Base-by-base conservation (phyloP, 371 early-diverging fungal species). In the Globomyces sp. region DNA sequence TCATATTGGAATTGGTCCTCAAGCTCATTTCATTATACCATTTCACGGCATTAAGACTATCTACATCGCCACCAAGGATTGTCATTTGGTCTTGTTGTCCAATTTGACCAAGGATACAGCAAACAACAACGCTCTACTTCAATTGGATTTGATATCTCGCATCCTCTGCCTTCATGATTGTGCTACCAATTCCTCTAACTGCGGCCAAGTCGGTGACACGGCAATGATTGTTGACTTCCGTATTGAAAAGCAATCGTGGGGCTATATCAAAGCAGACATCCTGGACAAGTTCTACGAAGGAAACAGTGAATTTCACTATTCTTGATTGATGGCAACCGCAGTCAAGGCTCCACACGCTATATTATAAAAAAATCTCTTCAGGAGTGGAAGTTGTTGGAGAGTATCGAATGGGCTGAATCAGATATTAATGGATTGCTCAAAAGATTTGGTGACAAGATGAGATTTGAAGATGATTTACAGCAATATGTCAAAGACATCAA, bases 61-160 rank as follows among this genome's bases (percentile, higher is more conserved):
- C 47, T 67, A 67, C 55, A 67, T 67, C 13, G 67, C 67, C 10
- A 67, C 67, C 34, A 67, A 67, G 43, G 67, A 67, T 11, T 66
- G 68, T 40, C 44, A 46, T 36, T 48, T 66, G 34, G 48, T 34
- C 11, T 47, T 67, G 67, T 52, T 67, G 66, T 68, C 68, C 11
- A 40, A 66, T 5, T 39, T 67, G 67, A 67, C 67, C 4, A 42
- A 66, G 13, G 68, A 67, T 4, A 41, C 67, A 40, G 67, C 34
- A 10, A 67, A 40, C 68, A 11, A 47, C 47, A 11, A 47, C 36
- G 68, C 67, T 34, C 59, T 67, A 48, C 24, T 67, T 5, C 58
- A 67, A 36, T 8, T 67, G 69, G 67, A 67, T 47, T 68, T 67
- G 67, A 53, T 67, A 37, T 67, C 69, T 43, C 68, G 67, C 69